phyloP scores from a whole-genome alignment of 2,329 filamentous ascomycete genomes.

The Colletotrichum plurivorum region DNA sequence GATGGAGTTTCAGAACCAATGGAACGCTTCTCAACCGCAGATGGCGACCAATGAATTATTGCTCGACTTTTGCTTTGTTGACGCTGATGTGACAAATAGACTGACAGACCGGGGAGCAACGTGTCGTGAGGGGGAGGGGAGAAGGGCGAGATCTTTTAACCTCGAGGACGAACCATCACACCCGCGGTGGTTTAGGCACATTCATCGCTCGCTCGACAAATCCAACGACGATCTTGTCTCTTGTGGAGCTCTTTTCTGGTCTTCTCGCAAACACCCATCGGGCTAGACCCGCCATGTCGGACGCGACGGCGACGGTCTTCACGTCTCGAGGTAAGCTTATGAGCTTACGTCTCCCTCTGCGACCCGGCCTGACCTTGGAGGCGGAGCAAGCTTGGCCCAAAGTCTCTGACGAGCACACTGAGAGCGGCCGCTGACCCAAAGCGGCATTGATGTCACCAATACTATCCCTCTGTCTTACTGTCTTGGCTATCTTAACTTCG shows the following conservation, averaged over 20 bases:
- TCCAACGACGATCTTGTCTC: no score
- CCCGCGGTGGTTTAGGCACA: not conserved
- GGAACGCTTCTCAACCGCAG: constrained; percentile 16
- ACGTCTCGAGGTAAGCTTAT: constrained; percentile 35
- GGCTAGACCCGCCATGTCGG: constrained; percentile 10
- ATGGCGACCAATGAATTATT: not conserved
- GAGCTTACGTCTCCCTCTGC: constrained; percentile 36
- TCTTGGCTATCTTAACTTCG: constrained; percentile 14
- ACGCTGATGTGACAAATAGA: not conserved
- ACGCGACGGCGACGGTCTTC: constrained; percentile 8
- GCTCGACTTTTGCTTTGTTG: not conserved
- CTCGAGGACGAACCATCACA: not conserved
- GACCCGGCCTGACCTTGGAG: constrained; percentile 18
- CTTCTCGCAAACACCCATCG: constrained; percentile 2
- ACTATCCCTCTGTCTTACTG: constrained; percentile 2
- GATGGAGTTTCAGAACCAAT: constrained; percentile 31
- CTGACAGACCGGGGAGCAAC: not conserved
- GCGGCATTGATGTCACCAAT: constrained; percentile 15
- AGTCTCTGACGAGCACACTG: constrained; percentile 28
- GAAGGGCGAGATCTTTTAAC: constrained; percentile 7
- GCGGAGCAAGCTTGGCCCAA: constrained; percentile 30
- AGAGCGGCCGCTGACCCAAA: constrained; percentile 16
- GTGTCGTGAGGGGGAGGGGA: not conserved
- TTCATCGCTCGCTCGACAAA: no score
- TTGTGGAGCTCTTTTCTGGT: not conserved